Base-by-base conservation (phyloP, 495 filamentous ascomycete genomes). In the Geopyxis carbonaria region DNA sequence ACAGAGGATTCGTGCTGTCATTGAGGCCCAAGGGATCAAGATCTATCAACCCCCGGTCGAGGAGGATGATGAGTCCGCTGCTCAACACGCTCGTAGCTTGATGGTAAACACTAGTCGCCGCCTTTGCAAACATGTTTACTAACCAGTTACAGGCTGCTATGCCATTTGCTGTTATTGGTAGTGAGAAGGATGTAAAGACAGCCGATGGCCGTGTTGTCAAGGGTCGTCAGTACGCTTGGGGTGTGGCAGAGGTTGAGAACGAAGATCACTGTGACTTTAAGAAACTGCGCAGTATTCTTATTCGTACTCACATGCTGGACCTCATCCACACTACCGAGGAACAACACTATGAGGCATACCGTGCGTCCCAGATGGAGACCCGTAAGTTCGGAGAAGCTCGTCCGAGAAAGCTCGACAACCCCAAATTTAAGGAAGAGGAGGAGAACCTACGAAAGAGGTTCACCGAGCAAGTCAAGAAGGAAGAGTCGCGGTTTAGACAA, bases 201-300 rank as follows among this genome's bases (percentile, higher is more conserved):
- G 72, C 71, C 56, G 89, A 97, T 58, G 80, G 79, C 47, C 85
- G 86, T 58, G 87, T 93, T 45, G 81, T 95, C 53, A 97, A 95
- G 72, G 89, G 89, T 47, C 89, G 89, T 37, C 89, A 95, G 63
- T 97, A 97, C 61, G 81, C 84, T 37, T 97, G 89, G 89, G 89
- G 89, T 66, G 89, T 95, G 46, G 89, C 91, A 40, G 89, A 97
- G 60, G 89, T 97, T 36, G 89, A 97, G 73, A 95, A 97, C 60
- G 89, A 97, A 61, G 89, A 95, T 45, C 89, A 97, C 75, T 97
- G 89, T 63, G 89, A 97, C 65, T 97, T 97, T 67, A 97, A 97
- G 79, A 97, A 97, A 68, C 78, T 97, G 44, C 86, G 89, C 48
- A 92, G 85, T 14, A 95, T 95, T 55, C 70, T 97, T 46, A 95